Conservation (phyloP, 139 green algal genomes). For the Mesotaenium endlicherianum region DNA sequence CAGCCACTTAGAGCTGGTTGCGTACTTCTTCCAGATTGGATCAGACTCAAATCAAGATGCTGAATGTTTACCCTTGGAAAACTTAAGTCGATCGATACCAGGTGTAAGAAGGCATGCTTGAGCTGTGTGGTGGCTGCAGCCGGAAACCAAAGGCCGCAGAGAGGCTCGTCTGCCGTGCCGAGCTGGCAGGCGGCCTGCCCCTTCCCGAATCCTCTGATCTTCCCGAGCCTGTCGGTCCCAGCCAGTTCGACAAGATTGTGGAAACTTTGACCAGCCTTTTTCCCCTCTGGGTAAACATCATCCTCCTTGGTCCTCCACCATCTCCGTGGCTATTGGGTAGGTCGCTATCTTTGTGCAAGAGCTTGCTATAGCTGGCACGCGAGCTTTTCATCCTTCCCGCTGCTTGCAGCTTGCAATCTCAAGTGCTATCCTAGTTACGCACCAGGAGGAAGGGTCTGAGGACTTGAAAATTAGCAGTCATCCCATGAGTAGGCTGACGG, state of each 20-base stretch:
- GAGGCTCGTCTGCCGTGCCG: no score
- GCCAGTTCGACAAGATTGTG: conserved; percentile 18
- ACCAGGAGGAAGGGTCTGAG: background rate
- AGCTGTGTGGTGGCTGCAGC: no score
- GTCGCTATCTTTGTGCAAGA: conserved; percentile 4
- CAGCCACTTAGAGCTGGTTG: no score
- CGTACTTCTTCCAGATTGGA: no score
- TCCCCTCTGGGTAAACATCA: conserved; percentile 73
- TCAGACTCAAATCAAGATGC: no score
- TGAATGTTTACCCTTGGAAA: no score
- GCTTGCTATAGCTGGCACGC: background rate
- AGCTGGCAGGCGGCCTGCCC: no score
- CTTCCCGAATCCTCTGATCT: no score
- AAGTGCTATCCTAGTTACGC: background rate
- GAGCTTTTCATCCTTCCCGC: background rate
- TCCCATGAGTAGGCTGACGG: background rate
- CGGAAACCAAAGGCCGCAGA: no score
- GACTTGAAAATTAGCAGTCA: background rate
- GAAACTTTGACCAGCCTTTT: conserved; percentile 71
- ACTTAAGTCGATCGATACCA: no score
- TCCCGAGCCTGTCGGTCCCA: background rate
- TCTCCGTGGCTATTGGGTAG: conserved; percentile 4
- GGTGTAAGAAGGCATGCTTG: no score
- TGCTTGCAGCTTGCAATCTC: background rate
- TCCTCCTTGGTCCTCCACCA: no score